Conservation (phyloP, 164 flowering plant species). For the Vitis cinerea region DNA sequence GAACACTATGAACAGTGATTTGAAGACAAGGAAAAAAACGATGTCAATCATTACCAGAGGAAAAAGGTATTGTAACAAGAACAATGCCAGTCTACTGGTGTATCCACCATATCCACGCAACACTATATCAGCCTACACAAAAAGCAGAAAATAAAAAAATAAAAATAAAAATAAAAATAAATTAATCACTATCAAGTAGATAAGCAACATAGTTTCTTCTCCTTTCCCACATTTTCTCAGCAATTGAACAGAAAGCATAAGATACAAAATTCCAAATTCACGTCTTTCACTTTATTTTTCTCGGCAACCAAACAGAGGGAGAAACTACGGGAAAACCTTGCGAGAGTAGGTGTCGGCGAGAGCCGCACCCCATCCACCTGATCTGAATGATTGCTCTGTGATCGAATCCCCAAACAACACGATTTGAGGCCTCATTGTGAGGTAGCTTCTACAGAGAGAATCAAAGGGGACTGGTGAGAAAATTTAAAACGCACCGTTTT, state of each 20-base stretch:
- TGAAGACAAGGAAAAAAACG: too few species aligned
- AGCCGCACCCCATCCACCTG: conserved; percentile 90
- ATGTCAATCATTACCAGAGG: conserved; percentile 44
- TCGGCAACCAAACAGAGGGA: not conserved
- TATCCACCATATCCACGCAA: conserved; percentile 94
- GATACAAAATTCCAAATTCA: too few species aligned
- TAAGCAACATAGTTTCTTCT: not conserved
- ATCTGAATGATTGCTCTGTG: conserved; percentile 72
- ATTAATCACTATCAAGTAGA: not conserved
- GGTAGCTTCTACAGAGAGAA: not conserved
- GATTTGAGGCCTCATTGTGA: conserved; percentile 66
- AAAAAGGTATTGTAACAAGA: conserved; percentile 71
- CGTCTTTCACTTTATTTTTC: too few species aligned
- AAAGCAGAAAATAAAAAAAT: not conserved
- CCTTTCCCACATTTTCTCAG: too few species aligned
- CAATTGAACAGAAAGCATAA: too few species aligned
- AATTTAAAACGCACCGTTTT: not conserved
- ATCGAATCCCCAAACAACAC: conserved; percentile 94
- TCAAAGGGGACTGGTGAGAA: not conserved
- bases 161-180: not conserved
- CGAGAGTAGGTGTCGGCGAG: conserved; percentile 74
- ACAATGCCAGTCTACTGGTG: conserved; percentile 89
- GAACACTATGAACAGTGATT: too few species aligned
- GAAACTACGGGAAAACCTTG: conserved; percentile 42
- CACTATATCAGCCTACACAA: conserved; percentile 61